A percentile compares a stretch with the other conserved stretches of the same genome.
phyloP scores from a whole-genome alignment of 129 eudicot species.

The Helianthus tuberosus region DNA sequence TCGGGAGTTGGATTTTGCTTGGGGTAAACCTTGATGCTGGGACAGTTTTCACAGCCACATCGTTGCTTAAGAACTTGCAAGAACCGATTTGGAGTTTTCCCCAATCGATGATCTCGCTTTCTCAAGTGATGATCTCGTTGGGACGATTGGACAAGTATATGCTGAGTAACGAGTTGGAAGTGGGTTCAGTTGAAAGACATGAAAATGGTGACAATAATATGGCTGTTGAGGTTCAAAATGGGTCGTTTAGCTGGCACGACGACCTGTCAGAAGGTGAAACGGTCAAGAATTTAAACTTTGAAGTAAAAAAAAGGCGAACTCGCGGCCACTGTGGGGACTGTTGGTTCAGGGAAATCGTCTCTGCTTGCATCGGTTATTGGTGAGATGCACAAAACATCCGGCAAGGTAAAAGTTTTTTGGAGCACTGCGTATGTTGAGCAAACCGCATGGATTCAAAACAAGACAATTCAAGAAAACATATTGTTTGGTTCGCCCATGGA shows the following conservation, averaged over 20 bases:
- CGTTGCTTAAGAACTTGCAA: slow-evolving; percentile 55
- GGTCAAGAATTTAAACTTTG: no score
- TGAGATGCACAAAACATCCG: slow-evolving; percentile 56
- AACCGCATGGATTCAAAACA: slow-evolving; percentile 77
- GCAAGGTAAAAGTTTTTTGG: slow-evolving; percentile 49
- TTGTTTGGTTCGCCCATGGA: no score
- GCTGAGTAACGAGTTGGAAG: slow-evolving; percentile 77
- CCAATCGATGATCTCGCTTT: slow-evolving; percentile 52
- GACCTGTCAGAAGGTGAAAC: no score
- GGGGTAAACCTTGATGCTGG: slow-evolving; percentile 45
- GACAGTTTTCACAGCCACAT: slow-evolving; percentile 60
- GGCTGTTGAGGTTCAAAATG: slow-evolving; percentile 64
- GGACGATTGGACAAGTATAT: slow-evolving; percentile 72
- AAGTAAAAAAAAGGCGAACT: no score
- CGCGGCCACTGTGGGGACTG: no score
- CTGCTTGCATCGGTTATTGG: slow-evolving; percentile 58
- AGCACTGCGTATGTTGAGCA: slow-evolving; percentile 70
- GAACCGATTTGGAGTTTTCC: slow-evolving; percentile 67
- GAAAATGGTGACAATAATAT: slow-evolving; percentile 31
- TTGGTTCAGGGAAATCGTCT: no score
- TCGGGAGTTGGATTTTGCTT: slow-evolving; percentile 41
- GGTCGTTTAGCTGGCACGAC: slow-evolving; percentile 92
- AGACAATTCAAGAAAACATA: no score
- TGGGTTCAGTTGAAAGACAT: slow-evolving; percentile 54
- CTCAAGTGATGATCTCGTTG: slow-evolving; percentile 62